phyloP scores from a whole-genome alignment of 179 eudicot species.

The Vitellaria paradoxa region DNA sequence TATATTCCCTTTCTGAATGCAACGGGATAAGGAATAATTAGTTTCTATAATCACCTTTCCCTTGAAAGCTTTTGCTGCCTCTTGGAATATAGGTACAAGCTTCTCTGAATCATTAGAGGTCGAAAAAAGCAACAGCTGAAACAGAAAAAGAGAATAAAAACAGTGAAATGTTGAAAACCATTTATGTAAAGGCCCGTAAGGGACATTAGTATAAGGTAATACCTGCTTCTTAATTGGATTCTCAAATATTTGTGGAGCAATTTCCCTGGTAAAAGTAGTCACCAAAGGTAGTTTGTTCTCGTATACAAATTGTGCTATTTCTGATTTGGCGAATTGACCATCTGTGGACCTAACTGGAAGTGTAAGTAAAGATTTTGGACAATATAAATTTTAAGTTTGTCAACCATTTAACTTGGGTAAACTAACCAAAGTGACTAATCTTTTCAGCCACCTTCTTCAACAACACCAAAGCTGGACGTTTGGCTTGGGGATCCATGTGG shows the following conservation, averaged over 20 bases:
- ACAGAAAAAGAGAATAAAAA: slow-evolving; percentile 3
- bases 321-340: slow-evolving; percentile 65
- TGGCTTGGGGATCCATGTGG: slow-evolving; percentile 57
- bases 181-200: neutral
- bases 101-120: slow-evolving; percentile 49
- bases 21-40: neutral
- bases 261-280: slow-evolving; percentile 66
- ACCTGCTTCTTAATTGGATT: slow-evolving; percentile 86
- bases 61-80: slow-evolving; percentile 69
- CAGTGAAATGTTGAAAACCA: neutral
- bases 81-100: slow-evolving; percentile 47
- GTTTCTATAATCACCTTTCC: slow-evolving; percentile 61
- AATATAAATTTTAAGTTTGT: neutral
- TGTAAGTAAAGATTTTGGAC: slow-evolving; percentile 2
- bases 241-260: slow-evolving; percentile 64
- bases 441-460: slow-evolving; percentile 81
- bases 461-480: slow-evolving; percentile 70
- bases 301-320: slow-evolving; percentile 61
- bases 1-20: neutral
- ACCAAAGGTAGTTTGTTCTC: slow-evolving; percentile 74
- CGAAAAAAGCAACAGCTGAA: slow-evolving; percentile 76
- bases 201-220: neutral
- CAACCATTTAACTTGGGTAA: neutral
- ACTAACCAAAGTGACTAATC: slow-evolving; percentile 63
- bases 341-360: slow-evolving; percentile 36